These are phyloP conservation scores for Cajanus cajan DNA, from an alignment of 306 rosid genomes.

Conservation along the genomic window DNA sequence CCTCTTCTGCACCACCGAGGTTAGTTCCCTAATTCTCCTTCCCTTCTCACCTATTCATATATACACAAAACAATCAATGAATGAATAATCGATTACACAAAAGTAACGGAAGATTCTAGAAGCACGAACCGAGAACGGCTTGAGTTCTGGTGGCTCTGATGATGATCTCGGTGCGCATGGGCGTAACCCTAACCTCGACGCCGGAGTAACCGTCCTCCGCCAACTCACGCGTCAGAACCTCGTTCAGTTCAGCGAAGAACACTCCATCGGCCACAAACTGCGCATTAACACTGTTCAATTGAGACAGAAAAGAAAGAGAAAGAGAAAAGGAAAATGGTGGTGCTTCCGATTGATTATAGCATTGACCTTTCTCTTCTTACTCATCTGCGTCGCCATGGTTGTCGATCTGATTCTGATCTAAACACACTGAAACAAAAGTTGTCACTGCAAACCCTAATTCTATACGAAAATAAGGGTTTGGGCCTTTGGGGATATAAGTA, in stretches of 20 bases:
- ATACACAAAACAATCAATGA: background rate
- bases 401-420: background rate
- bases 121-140: background rate
- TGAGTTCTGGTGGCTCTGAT: constrained; percentile 24
- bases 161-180: constrained; percentile 7
- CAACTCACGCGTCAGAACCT: background rate
- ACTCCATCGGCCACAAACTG: constrained; percentile 15
- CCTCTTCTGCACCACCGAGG: constrained; percentile 18
- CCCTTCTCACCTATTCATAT: background rate
- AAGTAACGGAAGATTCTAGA: background rate
- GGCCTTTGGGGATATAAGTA: too few relatives aligned
- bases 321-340: background rate
- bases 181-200: constrained; percentile 23
- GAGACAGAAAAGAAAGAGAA: background rate
- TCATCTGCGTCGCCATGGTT: background rate
- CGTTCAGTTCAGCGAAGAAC: constrained; percentile 9
- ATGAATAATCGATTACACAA: background rate
- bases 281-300: background rate
- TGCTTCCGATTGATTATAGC: fast-evolving
- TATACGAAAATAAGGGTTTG: too few relatives aligned
- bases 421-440: background rate
- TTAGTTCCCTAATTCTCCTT: constrained; percentile 10
- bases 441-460: background rate
- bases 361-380: constrained; percentile 6
- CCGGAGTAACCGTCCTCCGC: constrained; percentile 22